phyloP scores from a whole-genome alignment of 2,329 filamentous ascomycete species.

The Mycosphaerella arachidis region DNA sequence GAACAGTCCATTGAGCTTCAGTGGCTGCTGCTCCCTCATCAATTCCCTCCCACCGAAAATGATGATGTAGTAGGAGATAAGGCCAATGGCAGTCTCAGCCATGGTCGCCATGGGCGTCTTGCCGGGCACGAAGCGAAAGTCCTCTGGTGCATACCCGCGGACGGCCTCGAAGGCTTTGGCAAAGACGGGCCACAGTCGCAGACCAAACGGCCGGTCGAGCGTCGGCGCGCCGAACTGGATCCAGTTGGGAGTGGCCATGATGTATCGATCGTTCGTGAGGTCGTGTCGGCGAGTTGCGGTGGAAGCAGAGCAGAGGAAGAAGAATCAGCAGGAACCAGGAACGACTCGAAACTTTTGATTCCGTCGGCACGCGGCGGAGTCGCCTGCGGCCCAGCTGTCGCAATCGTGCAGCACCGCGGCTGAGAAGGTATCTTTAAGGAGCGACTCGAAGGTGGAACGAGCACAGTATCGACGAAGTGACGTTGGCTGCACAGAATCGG shows the following conservation, averaged over 20 bases:
- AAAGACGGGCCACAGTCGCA: constrained; percentile 92
- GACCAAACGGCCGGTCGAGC: constrained; percentile 85
- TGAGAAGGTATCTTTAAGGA: constrained; percentile 2
- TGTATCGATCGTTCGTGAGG: constrained; percentile 1
- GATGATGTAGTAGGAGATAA: constrained; percentile 84
- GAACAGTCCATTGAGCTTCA: constrained; percentile 85
- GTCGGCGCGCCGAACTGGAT: constrained; percentile 60
- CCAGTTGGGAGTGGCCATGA: constrained; percentile 52
- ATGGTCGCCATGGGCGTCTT: constrained; percentile 87
- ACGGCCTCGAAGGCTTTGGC: constrained; percentile 74
- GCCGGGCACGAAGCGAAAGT: constrained; percentile 79
- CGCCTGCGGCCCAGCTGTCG: constrained; percentile 7
- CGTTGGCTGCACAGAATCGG: neutral
- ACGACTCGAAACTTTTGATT: neutral
- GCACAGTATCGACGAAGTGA: neutral
- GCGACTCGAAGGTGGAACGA: constrained; percentile 5
- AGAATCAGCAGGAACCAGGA: neutral
- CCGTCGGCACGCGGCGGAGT: constrained; percentile 4
- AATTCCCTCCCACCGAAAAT: constrained; percentile 89
- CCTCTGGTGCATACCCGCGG: constrained; percentile 74
- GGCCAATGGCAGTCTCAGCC: constrained; percentile 72
- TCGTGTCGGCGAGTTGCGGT: neutral
- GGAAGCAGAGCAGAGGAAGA: neutral
- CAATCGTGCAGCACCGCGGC: constrained; percentile 4
- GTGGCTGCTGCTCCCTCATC: constrained; percentile 81